A percentile compares a stretch with the other conserved stretches of the same genome.
phyloP scores from a whole-genome alignment of 2,329 filamentous ascomycete genomes.

The Biscogniauxia sp. region DNA sequence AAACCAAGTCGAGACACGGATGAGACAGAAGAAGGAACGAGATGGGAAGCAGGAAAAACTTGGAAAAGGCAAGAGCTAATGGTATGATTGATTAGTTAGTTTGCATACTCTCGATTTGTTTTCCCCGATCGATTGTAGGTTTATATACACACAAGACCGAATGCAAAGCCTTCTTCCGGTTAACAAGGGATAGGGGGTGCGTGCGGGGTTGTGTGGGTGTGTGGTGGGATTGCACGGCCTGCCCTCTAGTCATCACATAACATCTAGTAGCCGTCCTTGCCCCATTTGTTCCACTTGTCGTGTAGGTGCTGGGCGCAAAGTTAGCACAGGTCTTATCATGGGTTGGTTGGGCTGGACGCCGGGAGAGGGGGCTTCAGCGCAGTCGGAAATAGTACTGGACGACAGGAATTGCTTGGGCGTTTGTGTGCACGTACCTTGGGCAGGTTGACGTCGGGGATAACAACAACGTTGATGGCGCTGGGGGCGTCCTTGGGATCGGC shows the following conservation, averaged over 20 bases:
- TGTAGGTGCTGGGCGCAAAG: slow-evolving; percentile 68
- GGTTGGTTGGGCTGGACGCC: not conserved
- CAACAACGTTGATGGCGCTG: slow-evolving; percentile 90
- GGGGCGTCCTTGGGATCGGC: slow-evolving; percentile 82
- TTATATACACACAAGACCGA: slow-evolving; percentile 3
- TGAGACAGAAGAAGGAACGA: not conserved
- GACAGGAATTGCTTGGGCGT: not conserved
- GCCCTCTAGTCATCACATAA: slow-evolving; percentile 4
- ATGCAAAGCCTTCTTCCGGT: not conserved
- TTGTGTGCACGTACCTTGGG: slow-evolving; percentile 64
- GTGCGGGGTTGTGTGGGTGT: not conserved
- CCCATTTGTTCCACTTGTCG: slow-evolving; percentile 99
- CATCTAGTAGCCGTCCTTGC: slow-evolving; percentile 83
- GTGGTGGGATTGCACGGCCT: not conserved
- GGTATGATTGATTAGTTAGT: not conserved
- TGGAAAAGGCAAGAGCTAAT: not conserved
- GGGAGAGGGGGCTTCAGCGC: no score
- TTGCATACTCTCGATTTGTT: not conserved
- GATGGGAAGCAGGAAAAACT: no score
- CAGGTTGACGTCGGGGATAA: slow-evolving; percentile 89
- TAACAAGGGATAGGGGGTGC: not conserved
- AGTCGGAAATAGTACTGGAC: not conserved
- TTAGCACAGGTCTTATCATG: slow-evolving; percentile 10
- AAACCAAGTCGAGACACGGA: not conserved
- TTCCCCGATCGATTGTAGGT: not conserved